Evolutionary conservation across 148 eudicot species (phyloP).

Genomic region (Dysphania ambrosioides): DNA sequence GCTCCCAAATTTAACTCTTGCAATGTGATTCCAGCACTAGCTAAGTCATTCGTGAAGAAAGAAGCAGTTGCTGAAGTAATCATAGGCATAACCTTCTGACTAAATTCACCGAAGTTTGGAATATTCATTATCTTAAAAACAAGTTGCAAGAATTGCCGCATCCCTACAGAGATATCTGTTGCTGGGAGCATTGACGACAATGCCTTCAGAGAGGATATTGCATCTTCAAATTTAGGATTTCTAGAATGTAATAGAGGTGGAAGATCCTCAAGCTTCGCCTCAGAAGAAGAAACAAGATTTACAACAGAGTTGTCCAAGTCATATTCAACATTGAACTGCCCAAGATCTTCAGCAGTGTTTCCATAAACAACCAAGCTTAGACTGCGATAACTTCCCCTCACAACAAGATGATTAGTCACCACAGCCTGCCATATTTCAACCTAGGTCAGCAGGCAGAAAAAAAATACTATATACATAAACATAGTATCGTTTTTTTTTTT

Average conservation of each 20-base stretch:
- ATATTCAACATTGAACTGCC: slow-evolving; percentile 91
- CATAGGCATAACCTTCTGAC: slow-evolving; percentile 42
- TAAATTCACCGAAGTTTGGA: slow-evolving; percentile 37
- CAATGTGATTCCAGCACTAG: slow-evolving; percentile 34
- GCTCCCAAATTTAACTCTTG: slow-evolving; percentile 37
- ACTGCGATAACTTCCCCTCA: slow-evolving; percentile 97
- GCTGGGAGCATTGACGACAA: slow-evolving; percentile 44
- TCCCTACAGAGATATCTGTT: slow-evolving; percentile 58
- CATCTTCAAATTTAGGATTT: slow-evolving; percentile 51
- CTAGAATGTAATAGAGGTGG: slow-evolving; percentile 65
- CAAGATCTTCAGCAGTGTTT: slow-evolving; percentile 93
- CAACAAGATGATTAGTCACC: slow-evolving; percentile 92
- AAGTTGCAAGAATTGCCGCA: slow-evolving; percentile 58
- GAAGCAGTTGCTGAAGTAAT: slow-evolving; percentile 59
- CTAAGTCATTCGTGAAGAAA: slow-evolving; percentile 46
- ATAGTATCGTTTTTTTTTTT: too few relatives aligned
- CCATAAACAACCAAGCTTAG: slow-evolving; percentile 94
- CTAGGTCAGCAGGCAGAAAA: slow-evolving; percentile 2
- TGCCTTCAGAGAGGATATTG: slow-evolving; percentile 51
- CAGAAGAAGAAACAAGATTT: slow-evolving; percentile 60
- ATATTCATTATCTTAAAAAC: slow-evolving; percentile 55
- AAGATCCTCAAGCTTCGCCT: slow-evolving; percentile 84
- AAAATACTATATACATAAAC: not conserved
- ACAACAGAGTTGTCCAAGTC: slow-evolving; percentile 86
- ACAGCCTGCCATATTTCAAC: slow-evolving; percentile 58